Conservation (phyloP, 345 rosid genomes). For the Carallia brachiata region DNA sequence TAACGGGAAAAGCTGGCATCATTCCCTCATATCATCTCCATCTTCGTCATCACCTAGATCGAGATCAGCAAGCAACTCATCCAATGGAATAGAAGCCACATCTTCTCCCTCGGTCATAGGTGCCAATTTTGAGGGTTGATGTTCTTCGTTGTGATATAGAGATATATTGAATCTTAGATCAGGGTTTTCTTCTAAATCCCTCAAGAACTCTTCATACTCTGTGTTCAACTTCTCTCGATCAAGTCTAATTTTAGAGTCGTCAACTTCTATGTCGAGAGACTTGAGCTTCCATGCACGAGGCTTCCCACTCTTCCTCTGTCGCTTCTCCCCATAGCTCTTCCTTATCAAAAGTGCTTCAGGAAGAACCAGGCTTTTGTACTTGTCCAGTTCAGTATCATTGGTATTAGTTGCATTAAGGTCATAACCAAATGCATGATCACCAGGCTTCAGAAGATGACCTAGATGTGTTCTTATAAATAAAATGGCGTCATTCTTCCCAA, state of each 20-base stretch:
- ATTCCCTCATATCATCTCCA: constrained; percentile 38
- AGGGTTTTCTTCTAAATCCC: constrained; percentile 58
- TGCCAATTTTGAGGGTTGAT: constrained; percentile 57
- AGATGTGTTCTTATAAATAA: constrained; percentile 22
- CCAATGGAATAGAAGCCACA: constrained; percentile 42
- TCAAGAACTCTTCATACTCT: constrained; percentile 54
- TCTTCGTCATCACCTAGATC: constrained; percentile 38
- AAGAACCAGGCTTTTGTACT: constrained; percentile 11
- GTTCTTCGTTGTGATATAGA: constrained; percentile 46
- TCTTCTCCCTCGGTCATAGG: constrained; percentile 57
- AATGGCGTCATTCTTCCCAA: constrained; percentile 19
- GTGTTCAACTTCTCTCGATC: constrained; percentile 16
- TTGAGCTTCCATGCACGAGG: constrained; percentile 22
- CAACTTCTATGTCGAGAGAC: constrained; percentile 27
- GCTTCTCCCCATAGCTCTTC: constrained; percentile 24
- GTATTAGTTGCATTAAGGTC: constrained; percentile 18
- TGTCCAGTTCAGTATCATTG: constrained; percentile 23
- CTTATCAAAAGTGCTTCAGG: constrained; percentile 18
- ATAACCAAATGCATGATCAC: constrained; percentile 27
- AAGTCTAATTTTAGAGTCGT: constrained; percentile 7
- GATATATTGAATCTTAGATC: constrained; percentile 51
- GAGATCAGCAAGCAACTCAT: constrained; percentile 57
- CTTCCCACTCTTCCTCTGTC: constrained; percentile 19
- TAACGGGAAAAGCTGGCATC: constrained; percentile 6
- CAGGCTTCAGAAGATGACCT: constrained; percentile 26